Evolutionary conservation across 2,329 filamentous ascomycete species (phyloP), one percentile per base, ranked within the genome.

Genomic region (Bipolaris oryzae): DNA sequence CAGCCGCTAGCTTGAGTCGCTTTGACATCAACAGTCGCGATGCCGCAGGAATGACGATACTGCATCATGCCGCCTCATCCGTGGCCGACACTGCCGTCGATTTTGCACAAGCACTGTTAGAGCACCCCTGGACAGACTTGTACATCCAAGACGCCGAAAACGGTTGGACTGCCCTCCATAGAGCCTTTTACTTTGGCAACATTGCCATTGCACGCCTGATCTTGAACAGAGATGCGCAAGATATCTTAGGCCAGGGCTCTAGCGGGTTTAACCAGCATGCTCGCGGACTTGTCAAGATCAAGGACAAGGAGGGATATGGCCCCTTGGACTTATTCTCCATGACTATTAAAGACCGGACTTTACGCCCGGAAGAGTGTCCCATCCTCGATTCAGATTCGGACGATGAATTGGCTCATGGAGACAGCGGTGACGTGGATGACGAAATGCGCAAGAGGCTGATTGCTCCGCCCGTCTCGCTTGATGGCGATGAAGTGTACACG

Each of bases 121-220:
- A 92, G 20, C 88, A 96, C 70, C 91, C 92, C 1, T 83, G 89
- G 50, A 85, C 92, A 64, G 95, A 99, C 76, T 80, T 98, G 7
- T 95, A 96, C 69, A 81, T 84, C 2, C 93, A 96, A 73, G 95
- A 99, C 75, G 81, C 82, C 7, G 95, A 99, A 76, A 98, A 90
- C 76, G 94, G 93, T 42, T 99, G 95, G 95, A 99, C 96, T 58
- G 89, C 93, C 35, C 82, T 99, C 37, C 95, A 99, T 73, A 86
- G 95, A 67, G 91, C 93, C 7, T 82, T 98, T 39, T 98, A 97
- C 73, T 87, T 88, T 66, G 94, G 94, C 44, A 97, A 97, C 70
- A 87, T 95, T 48, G 88, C 90, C 6, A 89, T 96, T 64, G 95
- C 95, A 2, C 87, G 92, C 44, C 81, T 91, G 18, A 86, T 99